These are phyloP conservation scores for Erodium chrysanthum DNA, from an alignment of 441 rosid species.

Conservation along the genomic window DNA sequence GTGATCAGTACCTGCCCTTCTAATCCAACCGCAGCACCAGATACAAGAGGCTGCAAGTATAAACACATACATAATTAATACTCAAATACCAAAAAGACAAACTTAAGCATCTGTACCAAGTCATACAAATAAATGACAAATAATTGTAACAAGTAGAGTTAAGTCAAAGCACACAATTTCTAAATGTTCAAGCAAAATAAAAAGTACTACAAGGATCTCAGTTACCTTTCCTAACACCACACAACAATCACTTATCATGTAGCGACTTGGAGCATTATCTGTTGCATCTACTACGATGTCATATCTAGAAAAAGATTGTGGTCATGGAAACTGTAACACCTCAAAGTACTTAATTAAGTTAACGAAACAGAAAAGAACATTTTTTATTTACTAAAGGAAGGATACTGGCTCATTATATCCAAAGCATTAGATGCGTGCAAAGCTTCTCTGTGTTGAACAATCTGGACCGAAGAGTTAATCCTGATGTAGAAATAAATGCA, in stretches of 20 bases:
- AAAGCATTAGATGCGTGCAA: slow-evolving; percentile 76
- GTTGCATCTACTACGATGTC: slow-evolving; percentile 86
- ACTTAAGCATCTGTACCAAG: not conserved
- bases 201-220: not conserved
- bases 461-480: slow-evolving; percentile 59
- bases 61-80: slow-evolving; percentile 18
- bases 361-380: not conserved
- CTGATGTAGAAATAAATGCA: slow-evolving; percentile 29
- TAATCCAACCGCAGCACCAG: slow-evolving; percentile 92
- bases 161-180: not conserved
- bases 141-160: no score
- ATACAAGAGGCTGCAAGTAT: slow-evolving; percentile 73
- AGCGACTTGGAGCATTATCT: slow-evolving; percentile 91
- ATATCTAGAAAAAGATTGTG: slow-evolving; percentile 38
- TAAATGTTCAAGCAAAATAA: not conserved
- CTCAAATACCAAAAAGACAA: no score
- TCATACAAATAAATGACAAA: not conserved
- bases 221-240: slow-evolving; percentile 81
- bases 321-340: slow-evolving; percentile 30
- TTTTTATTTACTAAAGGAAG: slow-evolving; percentile 13
- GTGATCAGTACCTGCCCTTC: slow-evolving; percentile 74
- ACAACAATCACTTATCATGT: slow-evolving; percentile 95
- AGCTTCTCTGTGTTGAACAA: slow-evolving; percentile 73
- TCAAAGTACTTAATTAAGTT: not conserved
- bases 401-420: slow-evolving; percentile 85